Evolutionary conservation across 768 basidiomycete species (phyloP), one percentile per base, ranked within the genome.

Genomic region (Daedaleopsis sinensis): DNA sequence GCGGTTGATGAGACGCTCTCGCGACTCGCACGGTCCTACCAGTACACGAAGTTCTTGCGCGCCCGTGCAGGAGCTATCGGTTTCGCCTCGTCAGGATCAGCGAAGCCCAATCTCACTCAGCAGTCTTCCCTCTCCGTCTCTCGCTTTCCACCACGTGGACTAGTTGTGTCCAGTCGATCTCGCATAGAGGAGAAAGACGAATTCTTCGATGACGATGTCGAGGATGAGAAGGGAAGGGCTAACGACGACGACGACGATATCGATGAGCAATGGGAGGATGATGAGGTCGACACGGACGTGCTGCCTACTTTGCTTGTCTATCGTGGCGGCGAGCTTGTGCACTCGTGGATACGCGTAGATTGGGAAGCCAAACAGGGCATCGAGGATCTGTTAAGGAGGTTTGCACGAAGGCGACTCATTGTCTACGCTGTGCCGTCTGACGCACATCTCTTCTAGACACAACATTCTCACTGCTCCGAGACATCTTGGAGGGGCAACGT

Each of bases 291-390:
- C 67, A 82, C 87, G 5, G 91, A 93, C 70, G 84, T 93, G 80
- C 79, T 93, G 27, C 91, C 91, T 0, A 92, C 91, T 1, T 72
- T 92, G 69, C 80, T 92, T 13, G 89, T 90, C 5, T 93, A 93
- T 67, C 88, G 86, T 18, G 86, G 84, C 59, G 91, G 92, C 18
- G 85, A 91, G 62, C 83, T 94, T n/a, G 84, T 92, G n/a, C 84
- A 91, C 67, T 91, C 90, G 52, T 94, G 92, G 92, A 89, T 94
- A 10, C 80, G 92, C 24, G 91, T 93, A 5, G 91, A 94, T 71
- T 93, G 91, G 92, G 91, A 91, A 71, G 90, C 88, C 0, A 69
- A 75, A 37, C 81, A 80, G n/a, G 89, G 86, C 24, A 68, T 93
- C 0, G 87, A 90, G 63, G 89, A 90, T 47, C 74, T 90, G 8